Evolutionary conservation across 2,329 filamentous ascomycete genomes (phyloP).

Genomic region (Cladorrhinum sp.): DNA sequence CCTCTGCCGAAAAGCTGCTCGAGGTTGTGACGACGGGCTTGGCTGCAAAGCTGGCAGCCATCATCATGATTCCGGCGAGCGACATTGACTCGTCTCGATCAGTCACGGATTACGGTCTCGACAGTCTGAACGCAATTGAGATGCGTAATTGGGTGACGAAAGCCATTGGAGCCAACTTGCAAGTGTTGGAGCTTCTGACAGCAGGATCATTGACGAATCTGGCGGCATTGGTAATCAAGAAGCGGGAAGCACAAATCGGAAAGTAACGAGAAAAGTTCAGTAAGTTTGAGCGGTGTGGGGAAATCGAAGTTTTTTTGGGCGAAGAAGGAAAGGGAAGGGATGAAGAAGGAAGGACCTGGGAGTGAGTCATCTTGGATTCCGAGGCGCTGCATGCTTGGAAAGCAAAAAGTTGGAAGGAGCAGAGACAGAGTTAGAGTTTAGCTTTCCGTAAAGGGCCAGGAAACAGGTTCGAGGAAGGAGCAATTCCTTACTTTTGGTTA

Average conservation of each 20-base stretch:
- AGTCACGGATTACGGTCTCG: background rate
- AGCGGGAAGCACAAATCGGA: background rate
- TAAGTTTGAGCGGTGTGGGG: background rate
- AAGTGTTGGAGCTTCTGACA: background rate
- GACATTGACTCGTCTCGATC: background rate
- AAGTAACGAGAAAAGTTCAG: background rate
- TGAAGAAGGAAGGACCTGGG: background rate
- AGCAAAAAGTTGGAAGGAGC: too few relatives aligned
- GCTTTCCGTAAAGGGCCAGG: too few relatives aligned
- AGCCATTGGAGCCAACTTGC: background rate
- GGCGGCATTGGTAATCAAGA: background rate
- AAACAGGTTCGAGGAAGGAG: too few relatives aligned
- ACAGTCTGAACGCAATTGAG: background rate
- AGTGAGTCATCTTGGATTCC: too few relatives aligned
- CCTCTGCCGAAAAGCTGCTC: background rate
- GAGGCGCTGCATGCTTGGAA: too few relatives aligned
- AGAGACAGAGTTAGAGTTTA: too few relatives aligned
- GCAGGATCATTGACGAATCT: background rate
- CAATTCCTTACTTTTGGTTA: too few relatives aligned
- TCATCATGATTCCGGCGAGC: background rate
- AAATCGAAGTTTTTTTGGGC: background rate
- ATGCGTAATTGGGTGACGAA: background rate
- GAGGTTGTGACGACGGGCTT: background rate
- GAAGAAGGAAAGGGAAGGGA: background rate
- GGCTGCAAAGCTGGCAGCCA: background rate